phyloP scores from a whole-genome alignment of 768 basidiomycete species.

The Hemileccinum impolitum region DNA sequence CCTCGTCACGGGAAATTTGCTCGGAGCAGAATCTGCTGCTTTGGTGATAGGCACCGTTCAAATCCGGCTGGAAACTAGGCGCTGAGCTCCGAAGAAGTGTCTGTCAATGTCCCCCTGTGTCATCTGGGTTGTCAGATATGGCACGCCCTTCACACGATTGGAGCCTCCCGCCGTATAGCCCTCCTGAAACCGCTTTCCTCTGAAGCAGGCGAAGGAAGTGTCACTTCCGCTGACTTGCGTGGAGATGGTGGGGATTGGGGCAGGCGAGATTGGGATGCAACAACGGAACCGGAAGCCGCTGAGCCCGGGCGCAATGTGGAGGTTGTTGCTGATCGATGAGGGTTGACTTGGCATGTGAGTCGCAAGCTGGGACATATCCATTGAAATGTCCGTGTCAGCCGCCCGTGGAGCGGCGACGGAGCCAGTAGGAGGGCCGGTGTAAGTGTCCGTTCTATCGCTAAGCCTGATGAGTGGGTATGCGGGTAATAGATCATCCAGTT shows the following conservation, averaged over 20 bases:
- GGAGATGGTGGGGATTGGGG: neutral
- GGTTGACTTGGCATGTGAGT: neutral
- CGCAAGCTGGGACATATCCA: neutral
- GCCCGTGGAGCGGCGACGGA: neutral
- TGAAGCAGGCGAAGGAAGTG: neutral
- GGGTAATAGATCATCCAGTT: too few relatives aligned
- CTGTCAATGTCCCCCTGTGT: neutral
- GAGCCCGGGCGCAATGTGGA: conserved; percentile 1
- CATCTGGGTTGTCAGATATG: neutral
- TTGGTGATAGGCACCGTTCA: neutral
- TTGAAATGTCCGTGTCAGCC: conserved; percentile 5
- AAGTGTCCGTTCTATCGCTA: too few relatives aligned
- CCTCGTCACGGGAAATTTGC: neutral
- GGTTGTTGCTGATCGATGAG: conserved; percentile 1
- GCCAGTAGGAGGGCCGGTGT: too few relatives aligned
- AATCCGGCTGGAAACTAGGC: neutral
- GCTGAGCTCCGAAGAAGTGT: neutral
- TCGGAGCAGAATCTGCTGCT: too few relatives aligned
- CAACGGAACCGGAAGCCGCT: neutral
- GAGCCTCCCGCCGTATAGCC: neutral
- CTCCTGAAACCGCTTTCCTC: neutral
- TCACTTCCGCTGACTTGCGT: neutral
- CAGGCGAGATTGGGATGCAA: conserved; percentile 2
- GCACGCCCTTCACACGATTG: neutral
- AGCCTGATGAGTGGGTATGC: too few relatives aligned